phyloP scores from a whole-genome alignment of 768 basidiomycete genomes.

The Suillus paluster region DNA sequence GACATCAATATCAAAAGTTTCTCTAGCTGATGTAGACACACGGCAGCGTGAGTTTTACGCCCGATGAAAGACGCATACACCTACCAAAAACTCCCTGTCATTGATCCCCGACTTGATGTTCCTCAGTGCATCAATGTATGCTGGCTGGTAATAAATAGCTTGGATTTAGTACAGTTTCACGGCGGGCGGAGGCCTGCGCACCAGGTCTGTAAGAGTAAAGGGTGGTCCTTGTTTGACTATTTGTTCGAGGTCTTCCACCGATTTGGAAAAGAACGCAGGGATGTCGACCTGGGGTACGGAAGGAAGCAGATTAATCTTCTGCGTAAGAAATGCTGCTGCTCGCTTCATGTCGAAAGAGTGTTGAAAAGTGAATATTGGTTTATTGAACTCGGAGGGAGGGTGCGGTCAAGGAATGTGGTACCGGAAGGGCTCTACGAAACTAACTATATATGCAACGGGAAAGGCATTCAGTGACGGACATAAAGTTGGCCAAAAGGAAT shows the following conservation, averaged over 20 bases:
- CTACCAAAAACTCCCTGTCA: conserved; percentile 65
- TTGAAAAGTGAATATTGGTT: neutral
- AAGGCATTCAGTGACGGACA: no score
- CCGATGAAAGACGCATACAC: conserved; percentile 20
- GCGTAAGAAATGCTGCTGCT: neutral
- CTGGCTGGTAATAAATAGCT: conserved; percentile 40
- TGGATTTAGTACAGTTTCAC: neutral
- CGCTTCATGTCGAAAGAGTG: neutral
- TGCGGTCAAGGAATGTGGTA: no score
- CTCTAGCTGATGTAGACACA: no score
- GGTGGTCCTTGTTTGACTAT: conserved; percentile 30
- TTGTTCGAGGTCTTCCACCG: conserved; percentile 33
- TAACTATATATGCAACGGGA: neutral
- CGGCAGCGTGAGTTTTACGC: no score
- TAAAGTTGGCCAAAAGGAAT: no score
- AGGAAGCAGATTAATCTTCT: neutral
- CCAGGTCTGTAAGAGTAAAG: conserved; percentile 31
- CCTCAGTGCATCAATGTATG: conserved; percentile 51
- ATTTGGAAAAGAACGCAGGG: conserved; percentile 13
- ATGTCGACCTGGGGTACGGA: neutral
- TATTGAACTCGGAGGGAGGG: neutral
- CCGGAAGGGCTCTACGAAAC: neutral
- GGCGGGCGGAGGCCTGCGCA: conserved; percentile 18
- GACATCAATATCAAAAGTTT: conserved; percentile 64
- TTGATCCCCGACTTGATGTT: conserved; percentile 49